Evolutionary conservation across 1,139 yeast genomes (phyloP), one percentile per base, ranked within the genome.

Genomic region (Saccharomycopsis phalli): DNA sequence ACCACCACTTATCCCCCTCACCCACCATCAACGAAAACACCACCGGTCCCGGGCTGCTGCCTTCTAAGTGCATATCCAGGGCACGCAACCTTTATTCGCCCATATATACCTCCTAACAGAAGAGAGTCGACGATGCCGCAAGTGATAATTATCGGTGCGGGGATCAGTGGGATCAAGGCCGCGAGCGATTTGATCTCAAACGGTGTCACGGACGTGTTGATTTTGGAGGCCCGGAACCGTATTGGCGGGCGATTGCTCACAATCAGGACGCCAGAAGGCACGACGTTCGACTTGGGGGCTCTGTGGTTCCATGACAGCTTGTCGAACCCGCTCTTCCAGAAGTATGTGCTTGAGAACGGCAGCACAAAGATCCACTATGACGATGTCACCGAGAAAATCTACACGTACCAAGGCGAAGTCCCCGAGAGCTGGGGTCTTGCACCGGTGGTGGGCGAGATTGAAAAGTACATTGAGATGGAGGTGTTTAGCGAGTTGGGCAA

Each of bases 291-390:
- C 57, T 50, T 84, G 17, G 95, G 95, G 0, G 95, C 94, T 0
- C 74, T 88, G 3, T 86, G 95, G 95, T 81, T 81, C 52, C 95
- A 86, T 55, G 95, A 84, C 52, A 74, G 86, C 0, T 60, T 84
- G 37, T 66, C 71, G 33, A 86, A 86, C 53, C 68, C 68, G 4
- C 65, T 81, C 6, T 83, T 77, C 52, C 73, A 75, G 49, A 81
- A 76, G 50, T 71, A 69, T 32, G 55, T 62, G 4, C 46, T 50
- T 14, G 57, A 57, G 2, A 57, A 56, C 19, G 48, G 49, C 16
- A 13, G 50, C 47, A 31, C 54, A 51, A 32, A 45, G 23, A 44
- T 45, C 8, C 31, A 45, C 25, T 45, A 44, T 17, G 48, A 45
- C 21, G 48, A 45, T 23, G 31, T 37, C 4, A 27, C 22, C 4